Conservation (phyloP, 2,329 filamentous ascomycete species). For the Colletotrichum neosansevieriae region DNA sequence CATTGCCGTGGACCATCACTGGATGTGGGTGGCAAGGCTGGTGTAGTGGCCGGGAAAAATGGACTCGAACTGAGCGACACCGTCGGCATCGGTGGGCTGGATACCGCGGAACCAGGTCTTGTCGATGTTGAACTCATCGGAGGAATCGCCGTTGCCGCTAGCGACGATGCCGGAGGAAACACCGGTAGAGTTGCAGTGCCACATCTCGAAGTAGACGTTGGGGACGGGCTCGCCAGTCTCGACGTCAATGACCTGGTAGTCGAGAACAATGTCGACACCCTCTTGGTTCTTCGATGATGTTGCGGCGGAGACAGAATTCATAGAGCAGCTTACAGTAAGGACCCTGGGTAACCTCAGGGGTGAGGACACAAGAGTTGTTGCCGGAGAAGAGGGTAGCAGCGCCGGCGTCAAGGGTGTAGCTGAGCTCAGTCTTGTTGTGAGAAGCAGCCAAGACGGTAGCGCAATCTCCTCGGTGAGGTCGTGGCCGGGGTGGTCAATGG, state of each 20-base stretch:
- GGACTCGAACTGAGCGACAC: constrained; percentile 56
- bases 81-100: constrained; percentile 54
- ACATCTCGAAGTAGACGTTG: constrained; percentile 56
- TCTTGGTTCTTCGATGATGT: constrained; percentile 56
- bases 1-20: constrained; percentile 51
- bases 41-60: constrained; percentile 59
- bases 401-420: constrained; percentile 40
- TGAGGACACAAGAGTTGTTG: constrained; percentile 58
- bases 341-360: constrained; percentile 49
- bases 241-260: constrained; percentile 58
- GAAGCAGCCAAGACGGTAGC: no score
- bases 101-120: constrained; percentile 55
- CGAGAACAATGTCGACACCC: constrained; percentile 55
- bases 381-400: constrained; percentile 50
- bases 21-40: constrained; percentile 56
- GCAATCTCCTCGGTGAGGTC: no score
- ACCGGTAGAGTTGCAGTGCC: constrained; percentile 60
- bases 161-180: constrained; percentile 57
- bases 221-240: constrained; percentile 55
- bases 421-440: no score
- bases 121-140: constrained; percentile 47
- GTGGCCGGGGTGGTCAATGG: no score
- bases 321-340: constrained; percentile 48
- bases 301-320: constrained; percentile 48
- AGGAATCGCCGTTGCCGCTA: constrained; percentile 50